phyloP scores from a whole-genome alignment of 495 filamentous ascomycete genomes.

The Ascobolus immersus region DNA sequence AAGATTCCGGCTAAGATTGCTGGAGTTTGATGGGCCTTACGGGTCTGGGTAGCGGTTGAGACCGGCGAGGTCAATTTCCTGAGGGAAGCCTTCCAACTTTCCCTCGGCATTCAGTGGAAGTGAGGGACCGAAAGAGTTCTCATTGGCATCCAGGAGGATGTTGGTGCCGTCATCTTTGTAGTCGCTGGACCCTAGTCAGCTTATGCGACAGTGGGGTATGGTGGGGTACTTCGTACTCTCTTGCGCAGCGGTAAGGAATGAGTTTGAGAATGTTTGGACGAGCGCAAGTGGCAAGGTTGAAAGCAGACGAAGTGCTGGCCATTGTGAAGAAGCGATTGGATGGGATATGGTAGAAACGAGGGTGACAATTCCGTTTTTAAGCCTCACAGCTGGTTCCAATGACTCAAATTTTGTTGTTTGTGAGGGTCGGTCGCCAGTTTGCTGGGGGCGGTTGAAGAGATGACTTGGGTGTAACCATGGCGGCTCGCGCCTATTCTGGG shows the following conservation, averaged over 20 bases:
- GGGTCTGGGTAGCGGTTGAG: constrained; percentile 93
- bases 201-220: not conserved
- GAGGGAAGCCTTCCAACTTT: constrained; percentile 9
- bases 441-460: not conserved
- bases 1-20: not conserved
- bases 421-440: not conserved
- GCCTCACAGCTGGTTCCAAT: not conserved
- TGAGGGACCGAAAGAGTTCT: constrained; percentile 80
- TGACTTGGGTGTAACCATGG: too few species aligned
- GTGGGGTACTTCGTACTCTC: constrained; percentile 14
- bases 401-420: not conserved
- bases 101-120: constrained; percentile 18
- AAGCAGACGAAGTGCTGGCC: constrained; percentile 19
- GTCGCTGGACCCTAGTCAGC: constrained; percentile 20
- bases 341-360: not conserved
- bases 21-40: constrained; percentile 20
- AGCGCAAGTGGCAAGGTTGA: constrained; percentile 57
- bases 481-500: too few species aligned
- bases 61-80: constrained; percentile 41
- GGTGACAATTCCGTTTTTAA: not conserved
- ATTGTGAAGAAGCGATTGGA: not conserved
- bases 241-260: constrained; percentile 42
- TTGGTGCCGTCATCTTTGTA: constrained; percentile 98
- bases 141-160: constrained; percentile 88
- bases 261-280: constrained; percentile 60